Evolutionary conservation across 2,329 filamentous ascomycete genomes (phyloP).

Genomic region (Cladosporium austrohemisphaericum): DNA sequence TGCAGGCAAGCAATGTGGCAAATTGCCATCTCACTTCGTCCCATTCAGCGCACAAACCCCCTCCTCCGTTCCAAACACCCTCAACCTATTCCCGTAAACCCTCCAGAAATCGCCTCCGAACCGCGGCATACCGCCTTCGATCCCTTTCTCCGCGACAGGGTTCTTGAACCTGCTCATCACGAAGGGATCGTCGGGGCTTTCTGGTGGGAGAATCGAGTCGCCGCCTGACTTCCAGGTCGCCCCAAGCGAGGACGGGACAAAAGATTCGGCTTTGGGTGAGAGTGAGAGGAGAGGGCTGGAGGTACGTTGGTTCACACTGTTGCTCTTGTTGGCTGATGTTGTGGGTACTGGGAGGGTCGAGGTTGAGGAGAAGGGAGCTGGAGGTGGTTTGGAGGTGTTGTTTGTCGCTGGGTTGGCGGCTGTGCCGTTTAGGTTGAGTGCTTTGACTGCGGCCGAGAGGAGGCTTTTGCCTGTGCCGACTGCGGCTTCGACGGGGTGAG

Average conservation of each 20-base stretch:
- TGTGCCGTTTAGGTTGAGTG: constrained; percentile 2
- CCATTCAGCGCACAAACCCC: constrained; percentile 38
- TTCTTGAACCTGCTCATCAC: constrained; percentile 16
- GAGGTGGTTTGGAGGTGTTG: not conserved
- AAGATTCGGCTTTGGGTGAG: constrained; percentile 16
- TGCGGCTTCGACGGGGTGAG: constrained; percentile 6
- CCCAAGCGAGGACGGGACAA: constrained; percentile 27
- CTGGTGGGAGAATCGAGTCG: constrained; percentile 25
- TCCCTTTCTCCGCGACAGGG: constrained; percentile 20
- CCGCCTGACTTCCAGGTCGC: constrained; percentile 29
- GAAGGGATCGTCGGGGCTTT: constrained; percentile 25
- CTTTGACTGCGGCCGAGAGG: constrained; percentile 11
- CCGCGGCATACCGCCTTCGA: constrained; percentile 44
- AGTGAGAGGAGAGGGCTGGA: constrained; percentile 11
- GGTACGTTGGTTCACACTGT: constrained; percentile 1
- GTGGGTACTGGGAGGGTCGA: constrained; percentile 3
- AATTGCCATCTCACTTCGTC: not conserved
- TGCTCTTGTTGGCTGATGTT: not conserved
- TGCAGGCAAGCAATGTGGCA: not conserved
- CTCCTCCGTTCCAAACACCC: constrained; percentile 59
- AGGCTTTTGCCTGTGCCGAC: constrained; percentile 10
- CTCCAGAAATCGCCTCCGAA: constrained; percentile 54
- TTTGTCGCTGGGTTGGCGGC: not conserved
- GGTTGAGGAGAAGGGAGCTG: not conserved
- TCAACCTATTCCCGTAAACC: constrained; percentile 56